A percentile compares a stretch with the other conserved stretches of the same genome.
Conservation (phyloP, 768 basidiomycete species). For the Boletus sp. region DNA sequence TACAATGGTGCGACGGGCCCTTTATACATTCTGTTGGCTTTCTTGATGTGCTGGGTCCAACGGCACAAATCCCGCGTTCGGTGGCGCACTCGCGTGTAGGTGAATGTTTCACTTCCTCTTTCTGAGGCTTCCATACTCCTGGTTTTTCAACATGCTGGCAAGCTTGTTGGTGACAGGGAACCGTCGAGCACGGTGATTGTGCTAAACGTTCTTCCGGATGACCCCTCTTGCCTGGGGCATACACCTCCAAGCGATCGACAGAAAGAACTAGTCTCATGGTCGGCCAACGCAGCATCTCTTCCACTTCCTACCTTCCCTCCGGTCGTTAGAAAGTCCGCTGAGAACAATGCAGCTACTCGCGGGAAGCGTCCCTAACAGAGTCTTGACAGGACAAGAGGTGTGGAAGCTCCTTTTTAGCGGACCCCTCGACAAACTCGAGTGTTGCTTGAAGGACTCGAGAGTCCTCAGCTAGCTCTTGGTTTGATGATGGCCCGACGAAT, state of each 20-base stretch:
- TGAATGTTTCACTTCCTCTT: neutral
- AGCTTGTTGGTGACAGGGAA: neutral
- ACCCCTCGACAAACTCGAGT: neutral
- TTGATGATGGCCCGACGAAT: neutral
- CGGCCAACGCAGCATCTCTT: neutral
- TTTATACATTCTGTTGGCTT: neutral
- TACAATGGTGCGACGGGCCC: neutral
- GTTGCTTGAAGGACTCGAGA: neutral
- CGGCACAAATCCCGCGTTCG: neutral
- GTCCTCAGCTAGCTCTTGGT: neutral
- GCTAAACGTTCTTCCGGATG: neutral
- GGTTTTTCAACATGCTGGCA: neutral
- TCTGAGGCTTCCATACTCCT: neutral
- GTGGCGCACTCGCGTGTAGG: neutral
- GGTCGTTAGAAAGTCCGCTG: neutral
- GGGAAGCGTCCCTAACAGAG: neutral
- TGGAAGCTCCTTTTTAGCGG: neutral
- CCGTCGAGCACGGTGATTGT: neutral
- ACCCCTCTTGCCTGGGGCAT: neutral
- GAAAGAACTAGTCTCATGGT: neutral
- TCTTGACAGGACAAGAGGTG: neutral
- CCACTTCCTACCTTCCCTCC: too few relatives aligned
- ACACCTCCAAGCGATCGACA: neutral
- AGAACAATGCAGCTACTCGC: neutral
- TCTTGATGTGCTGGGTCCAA: neutral